Evolutionary conservation across 495 filamentous ascomycete genomes (phyloP), one percentile per base, ranked within the genome.

Genomic region (Peziza echinospora): DNA sequence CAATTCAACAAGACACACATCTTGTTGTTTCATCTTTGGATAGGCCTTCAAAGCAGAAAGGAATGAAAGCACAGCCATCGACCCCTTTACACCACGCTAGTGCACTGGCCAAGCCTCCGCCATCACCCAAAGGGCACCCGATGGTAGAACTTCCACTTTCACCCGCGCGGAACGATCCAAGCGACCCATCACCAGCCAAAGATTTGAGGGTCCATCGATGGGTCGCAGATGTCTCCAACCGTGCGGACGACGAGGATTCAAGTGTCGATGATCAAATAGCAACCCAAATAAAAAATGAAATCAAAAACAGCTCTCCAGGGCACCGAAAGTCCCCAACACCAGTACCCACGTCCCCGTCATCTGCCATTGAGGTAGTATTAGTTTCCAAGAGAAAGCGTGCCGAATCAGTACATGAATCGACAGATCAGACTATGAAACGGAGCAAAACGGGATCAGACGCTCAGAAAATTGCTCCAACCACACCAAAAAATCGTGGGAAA

Each of bases 121-220:
- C 10, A 44, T 50, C 1, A 46, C 51, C 22, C 26, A 48, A 41
- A 42, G 41, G 13, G 43, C 34, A 7, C 34, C 52, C 16, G 24
- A 48, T 17, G 19, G 48, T 28, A 46, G 51, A 46, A 37, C 19
- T 19, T 26, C 5, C 21, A 44, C 44, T 41, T 16, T 28, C 3
- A n/a, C 50, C 28, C n/a, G n/a, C n/a, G n/a, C n/a, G n/a, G n/a
- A n/a, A n/a, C n/a, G n/a, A n/a, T n/a, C n/a, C n/a, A n/a, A n/a
- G n/a, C n/a, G n/a, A n/a, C n/a, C n/a, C n/a, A n/a, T n/a, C n/a
- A n/a, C n/a, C n/a, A n/a, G n/a, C n/a, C n/a, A n/a, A n/a, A n/a
- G n/a, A n/a, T n/a, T n/a, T n/a, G n/a, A 11, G 30, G 3, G 30
- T 37, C 13, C 30, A 37, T 11, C 30, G 19, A 37, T 37, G 30